Conservation (phyloP, 805 yeast species). For the Candida hungchunana region DNA sequence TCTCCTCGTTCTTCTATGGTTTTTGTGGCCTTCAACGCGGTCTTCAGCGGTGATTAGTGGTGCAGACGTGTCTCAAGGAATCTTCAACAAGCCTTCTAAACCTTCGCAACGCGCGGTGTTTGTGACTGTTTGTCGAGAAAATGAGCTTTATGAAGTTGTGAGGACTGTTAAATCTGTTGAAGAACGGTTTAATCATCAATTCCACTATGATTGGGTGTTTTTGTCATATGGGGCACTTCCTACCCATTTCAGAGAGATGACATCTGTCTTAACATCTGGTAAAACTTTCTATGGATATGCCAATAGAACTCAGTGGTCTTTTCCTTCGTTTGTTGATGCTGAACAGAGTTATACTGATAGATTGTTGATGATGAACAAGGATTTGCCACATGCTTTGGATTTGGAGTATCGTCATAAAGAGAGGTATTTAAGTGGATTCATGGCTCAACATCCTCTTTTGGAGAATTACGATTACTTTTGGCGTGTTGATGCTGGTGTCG, state of each 20-base stretch:
- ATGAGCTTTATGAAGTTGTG: constrained; percentile 35
- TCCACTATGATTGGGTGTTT: constrained; percentile 73
- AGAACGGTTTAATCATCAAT: constrained; percentile 62
- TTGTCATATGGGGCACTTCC: constrained; percentile 59
- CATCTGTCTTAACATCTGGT: constrained; percentile 49
- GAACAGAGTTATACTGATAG: constrained; percentile 40
- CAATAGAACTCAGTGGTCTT: constrained; percentile 56
- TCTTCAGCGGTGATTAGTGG: too few relatives aligned
- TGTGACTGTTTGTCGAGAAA: constrained; percentile 35
- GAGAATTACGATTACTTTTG: constrained; percentile 59
- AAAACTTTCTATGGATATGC: constrained; percentile 54
- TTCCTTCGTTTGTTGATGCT: constrained; percentile 57
- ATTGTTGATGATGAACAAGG: constrained; percentile 33
- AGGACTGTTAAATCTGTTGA: constrained; percentile 62
- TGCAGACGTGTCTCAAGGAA: constrained; percentile 6
- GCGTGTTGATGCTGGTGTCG: constrained; percentile 68
- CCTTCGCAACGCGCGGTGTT: constrained; percentile 41
- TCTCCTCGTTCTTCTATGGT: too few relatives aligned
- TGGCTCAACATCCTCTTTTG: constrained; percentile 55
- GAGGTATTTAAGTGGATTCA: constrained; percentile 42
- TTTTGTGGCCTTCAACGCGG: too few relatives aligned
- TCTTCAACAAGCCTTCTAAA: constrained; percentile 2
- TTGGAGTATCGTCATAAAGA: constrained; percentile 63
- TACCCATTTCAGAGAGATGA: constrained; percentile 42
- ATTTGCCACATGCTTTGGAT: constrained; percentile 50